Evolutionary conservation across 768 basidiomycete genomes (phyloP).

Genomic region (Podaxis rugospora): DNA sequence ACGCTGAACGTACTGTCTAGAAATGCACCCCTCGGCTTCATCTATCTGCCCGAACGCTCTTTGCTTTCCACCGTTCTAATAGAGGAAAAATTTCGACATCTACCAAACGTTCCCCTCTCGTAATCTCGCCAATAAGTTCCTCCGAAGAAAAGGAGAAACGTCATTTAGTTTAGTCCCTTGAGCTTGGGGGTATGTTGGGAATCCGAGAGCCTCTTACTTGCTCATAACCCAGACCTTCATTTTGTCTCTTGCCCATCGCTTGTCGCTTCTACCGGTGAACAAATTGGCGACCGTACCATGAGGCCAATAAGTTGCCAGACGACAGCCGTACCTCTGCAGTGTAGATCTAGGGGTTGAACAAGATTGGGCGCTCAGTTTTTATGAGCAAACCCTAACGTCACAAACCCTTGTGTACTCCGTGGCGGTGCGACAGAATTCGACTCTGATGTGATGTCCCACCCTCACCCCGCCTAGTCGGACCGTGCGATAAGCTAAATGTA

Average conservation of each 20-base stretch:
- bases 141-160: background rate
- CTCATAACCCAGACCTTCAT: background rate
- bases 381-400: background rate
- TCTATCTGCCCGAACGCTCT: background rate
- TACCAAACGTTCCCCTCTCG: background rate
- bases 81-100: background rate
- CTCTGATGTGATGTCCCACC: background rate
- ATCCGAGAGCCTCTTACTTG: background rate
- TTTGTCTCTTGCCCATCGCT: background rate
- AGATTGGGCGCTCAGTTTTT: background rate
- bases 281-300: background rate
- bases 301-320: background rate
- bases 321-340: background rate
- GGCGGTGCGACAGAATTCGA: background rate
- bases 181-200: background rate
- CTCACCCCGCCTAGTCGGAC: background rate
- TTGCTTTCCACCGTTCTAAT: background rate
- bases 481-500: background rate
- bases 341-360: background rate
- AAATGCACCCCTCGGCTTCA: background rate
- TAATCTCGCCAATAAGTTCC: background rate
- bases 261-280: background rate
- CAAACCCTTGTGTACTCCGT: background rate
- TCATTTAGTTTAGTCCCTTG: background rate
- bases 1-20: constrained; percentile 49